Evolutionary conservation across 352 stramenopile genomes (phyloP).

Genomic region (Globisporangium uncinulatum): DNA sequence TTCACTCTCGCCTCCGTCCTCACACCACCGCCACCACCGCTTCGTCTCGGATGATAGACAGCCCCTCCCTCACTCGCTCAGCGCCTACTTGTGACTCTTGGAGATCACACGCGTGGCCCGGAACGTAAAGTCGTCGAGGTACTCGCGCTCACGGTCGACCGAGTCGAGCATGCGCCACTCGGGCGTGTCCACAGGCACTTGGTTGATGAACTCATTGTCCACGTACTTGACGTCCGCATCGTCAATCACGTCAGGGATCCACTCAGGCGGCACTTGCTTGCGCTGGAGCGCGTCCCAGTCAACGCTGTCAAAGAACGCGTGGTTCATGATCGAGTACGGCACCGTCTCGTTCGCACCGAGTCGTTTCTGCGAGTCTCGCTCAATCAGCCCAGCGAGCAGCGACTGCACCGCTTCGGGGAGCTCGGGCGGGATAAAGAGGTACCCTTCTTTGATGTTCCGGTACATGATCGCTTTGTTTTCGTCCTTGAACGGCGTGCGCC

Average conservation of each 20-base stretch:
- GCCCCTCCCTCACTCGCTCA: not conserved
- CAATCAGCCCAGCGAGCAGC: conserved; percentile 70
- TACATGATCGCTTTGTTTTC: conserved; percentile 91
- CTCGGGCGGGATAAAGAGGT: conserved; percentile 74
- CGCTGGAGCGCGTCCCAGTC: conserved; percentile 84
- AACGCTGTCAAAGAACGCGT: conserved; percentile 83
- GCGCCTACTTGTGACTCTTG: conserved; percentile 13
- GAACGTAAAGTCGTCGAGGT: conserved; percentile 85
- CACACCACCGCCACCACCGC: not conserved
- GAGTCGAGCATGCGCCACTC: conserved; percentile 88
- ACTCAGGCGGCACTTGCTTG: conserved; percentile 76
- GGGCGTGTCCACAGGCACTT: conserved; percentile 80
- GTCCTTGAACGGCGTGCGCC: conserved; percentile 90
- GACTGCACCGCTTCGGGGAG: conserved; percentile 67
- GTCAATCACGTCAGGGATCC: conserved; percentile 77
- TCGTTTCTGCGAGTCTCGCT: conserved; percentile 68
- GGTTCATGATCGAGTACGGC: conserved; percentile 86
- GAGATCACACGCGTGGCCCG: conserved; percentile 61
- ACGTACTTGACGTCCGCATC: conserved; percentile 84
- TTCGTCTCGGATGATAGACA: not conserved
- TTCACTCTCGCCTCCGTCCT: not conserved
- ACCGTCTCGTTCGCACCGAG: conserved; percentile 71
- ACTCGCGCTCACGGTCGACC: conserved; percentile 78
- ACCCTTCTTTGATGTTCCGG: conserved; percentile 84
- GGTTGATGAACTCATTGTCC: conserved; percentile 85